Percentiles rank a stretch among this genome's conserved stretches.
These are phyloP conservation scores for Daedaleopsis sinensis DNA, from an alignment of 768 basidiomycete species.

Conservation along the genomic window DNA sequence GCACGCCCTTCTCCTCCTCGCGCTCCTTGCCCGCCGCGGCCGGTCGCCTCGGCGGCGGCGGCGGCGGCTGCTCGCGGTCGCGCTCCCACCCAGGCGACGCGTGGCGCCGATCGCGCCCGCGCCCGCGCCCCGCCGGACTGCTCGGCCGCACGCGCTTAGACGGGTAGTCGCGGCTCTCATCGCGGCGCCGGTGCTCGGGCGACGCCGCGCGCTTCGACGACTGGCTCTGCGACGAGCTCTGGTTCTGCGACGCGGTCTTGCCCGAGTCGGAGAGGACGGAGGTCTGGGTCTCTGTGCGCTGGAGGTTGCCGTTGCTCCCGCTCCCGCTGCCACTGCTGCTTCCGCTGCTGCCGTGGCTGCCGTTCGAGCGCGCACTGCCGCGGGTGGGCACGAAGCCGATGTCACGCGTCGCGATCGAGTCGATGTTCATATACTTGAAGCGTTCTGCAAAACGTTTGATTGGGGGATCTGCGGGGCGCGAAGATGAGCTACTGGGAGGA, in stretches of 20 bases:
- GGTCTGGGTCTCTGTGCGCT: slow-evolving; percentile 39
- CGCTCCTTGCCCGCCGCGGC: slow-evolving; percentile 35
- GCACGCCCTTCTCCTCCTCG: slow-evolving; percentile 51
- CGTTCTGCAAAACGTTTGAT: slow-evolving; percentile 91
- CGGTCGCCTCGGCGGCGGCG: slow-evolving; percentile 41
- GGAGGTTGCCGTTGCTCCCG: slow-evolving; percentile 26
- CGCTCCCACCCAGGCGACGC: slow-evolving; percentile 50
- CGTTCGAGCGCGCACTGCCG: slow-evolving; percentile 26
- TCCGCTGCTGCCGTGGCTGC: slow-evolving; percentile 15
- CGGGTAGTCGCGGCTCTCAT: slow-evolving; percentile 45
- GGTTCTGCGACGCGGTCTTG: slow-evolving; percentile 19
- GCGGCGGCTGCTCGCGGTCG: slow-evolving; percentile 46
- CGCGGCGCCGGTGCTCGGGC: slow-evolving; percentile 44
- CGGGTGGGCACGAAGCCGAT: slow-evolving; percentile 72
- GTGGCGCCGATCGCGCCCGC: slow-evolving; percentile 52
- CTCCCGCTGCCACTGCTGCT: slow-evolving; percentile 20
- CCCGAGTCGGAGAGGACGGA: slow-evolving; percentile 27
- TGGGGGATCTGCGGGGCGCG: slow-evolving; percentile 65
- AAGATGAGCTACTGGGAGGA: not conserved
- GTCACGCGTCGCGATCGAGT: slow-evolving; percentile 88
- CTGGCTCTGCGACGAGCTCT: slow-evolving; percentile 32
- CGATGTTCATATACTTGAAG: slow-evolving; percentile 79
- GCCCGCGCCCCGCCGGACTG: slow-evolving; percentile 44
- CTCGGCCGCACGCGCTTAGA: slow-evolving; percentile 49
- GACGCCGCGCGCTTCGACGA: slow-evolving; percentile 35